phyloP scores from a whole-genome alignment of 2,329 filamentous ascomycete species.

The Microdochium trichocladiopsis region DNA sequence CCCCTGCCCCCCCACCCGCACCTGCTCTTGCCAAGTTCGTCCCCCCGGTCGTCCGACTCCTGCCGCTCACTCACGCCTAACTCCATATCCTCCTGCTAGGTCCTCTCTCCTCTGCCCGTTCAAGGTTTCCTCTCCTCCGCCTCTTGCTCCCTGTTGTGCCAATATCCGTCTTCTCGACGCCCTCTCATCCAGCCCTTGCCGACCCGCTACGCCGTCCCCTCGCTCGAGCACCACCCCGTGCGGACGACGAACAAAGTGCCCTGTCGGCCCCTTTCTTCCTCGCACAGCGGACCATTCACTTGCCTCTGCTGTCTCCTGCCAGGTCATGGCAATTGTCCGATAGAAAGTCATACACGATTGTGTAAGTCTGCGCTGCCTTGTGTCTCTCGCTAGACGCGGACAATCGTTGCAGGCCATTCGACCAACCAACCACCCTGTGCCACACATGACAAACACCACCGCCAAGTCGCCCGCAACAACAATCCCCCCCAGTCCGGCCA shows the following conservation, averaged over 20 bases:
- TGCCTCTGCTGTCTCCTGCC: neutral
- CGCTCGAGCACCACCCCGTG: neutral
- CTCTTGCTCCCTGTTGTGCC: neutral
- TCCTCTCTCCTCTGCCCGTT: neutral
- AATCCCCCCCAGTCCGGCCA: neutral
- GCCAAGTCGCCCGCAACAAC: neutral
- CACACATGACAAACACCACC: neutral
- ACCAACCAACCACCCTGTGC: neutral
- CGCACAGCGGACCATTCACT: neutral
- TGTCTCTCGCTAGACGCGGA: neutral
- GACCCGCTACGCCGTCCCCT: neutral
- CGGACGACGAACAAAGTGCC: neutral
- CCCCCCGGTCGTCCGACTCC: neutral
- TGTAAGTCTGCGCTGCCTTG: neutral
- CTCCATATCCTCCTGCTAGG: neutral
- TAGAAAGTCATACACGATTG: neutral
- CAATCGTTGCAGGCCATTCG: neutral
- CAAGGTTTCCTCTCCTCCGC: neutral
- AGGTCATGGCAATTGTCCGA: neutral
- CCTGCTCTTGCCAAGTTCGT: neutral
- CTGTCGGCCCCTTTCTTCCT: neutral
- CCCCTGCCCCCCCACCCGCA: neutral
- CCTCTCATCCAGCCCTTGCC: neutral
- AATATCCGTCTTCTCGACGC: neutral
- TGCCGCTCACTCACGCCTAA: neutral